These are phyloP conservation scores for Arthrobotrys megalospora DNA, from an alignment of 2,329 filamentous ascomycete genomes.

Conservation along the genomic window DNA sequence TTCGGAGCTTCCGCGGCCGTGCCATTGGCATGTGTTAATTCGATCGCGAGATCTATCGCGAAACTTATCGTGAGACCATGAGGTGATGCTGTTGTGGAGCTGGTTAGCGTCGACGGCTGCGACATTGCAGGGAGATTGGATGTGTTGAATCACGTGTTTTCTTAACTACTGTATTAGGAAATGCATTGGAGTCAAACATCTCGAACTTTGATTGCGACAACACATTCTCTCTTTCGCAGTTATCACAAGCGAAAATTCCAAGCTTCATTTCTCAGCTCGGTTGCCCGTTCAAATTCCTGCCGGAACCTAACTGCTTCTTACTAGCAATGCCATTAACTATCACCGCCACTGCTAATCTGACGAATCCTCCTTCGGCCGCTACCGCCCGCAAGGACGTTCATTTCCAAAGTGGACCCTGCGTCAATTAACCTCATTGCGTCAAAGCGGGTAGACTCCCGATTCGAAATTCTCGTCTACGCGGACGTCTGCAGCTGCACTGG, in stretches of 20 bases:
- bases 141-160: constrained; percentile 11
- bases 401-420: constrained; percentile 1
- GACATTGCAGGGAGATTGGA: neutral
- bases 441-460: constrained; percentile 21
- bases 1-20: constrained; percentile 56
- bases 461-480: constrained; percentile 26
- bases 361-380: constrained; percentile 35
- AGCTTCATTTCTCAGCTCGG: constrained; percentile 22
- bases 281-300: neutral
- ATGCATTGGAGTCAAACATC: constrained; percentile 29
- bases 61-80: constrained; percentile 19
- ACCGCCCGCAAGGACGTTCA: constrained; percentile 20
- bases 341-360: neutral
- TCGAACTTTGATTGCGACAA: constrained; percentile 3
- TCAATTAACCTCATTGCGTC: constrained; percentile 2
- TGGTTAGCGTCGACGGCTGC: neutral
- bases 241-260: constrained; percentile 24
- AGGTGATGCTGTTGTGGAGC: constrained; percentile 26
- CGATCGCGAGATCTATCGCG: constrained; percentile 14
- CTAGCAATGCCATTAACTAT: neutral
- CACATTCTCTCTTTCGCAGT: neutral
- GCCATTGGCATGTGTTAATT: constrained; percentile 36
- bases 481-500: constrained; percentile 13
- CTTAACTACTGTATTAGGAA: neutral
- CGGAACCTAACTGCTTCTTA: neutral